A percentile compares a stretch with the other conserved stretches of the same genome.
Evolutionary conservation across 2,329 filamentous ascomycete species (phyloP).

Genomic region (Sarocladium kiliense): DNA sequence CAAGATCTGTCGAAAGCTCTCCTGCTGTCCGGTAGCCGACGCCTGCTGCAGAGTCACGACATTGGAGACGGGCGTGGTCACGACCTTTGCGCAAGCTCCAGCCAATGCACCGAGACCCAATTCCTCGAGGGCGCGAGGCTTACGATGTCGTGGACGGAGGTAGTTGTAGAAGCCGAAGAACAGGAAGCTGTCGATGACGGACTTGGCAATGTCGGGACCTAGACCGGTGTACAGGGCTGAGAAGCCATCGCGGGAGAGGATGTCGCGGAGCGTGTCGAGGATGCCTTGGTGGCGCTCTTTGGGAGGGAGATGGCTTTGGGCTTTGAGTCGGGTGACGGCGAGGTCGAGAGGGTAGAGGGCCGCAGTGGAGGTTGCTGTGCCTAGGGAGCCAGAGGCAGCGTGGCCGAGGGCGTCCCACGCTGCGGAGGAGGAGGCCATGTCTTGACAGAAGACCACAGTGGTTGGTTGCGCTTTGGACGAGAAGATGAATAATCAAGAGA

Average conservation of each 20-base stretch:
- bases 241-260: constrained; percentile 62
- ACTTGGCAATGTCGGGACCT: constrained; percentile 59
- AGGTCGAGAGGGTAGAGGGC: constrained; percentile 77
- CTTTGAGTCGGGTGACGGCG: constrained; percentile 76
- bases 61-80: constrained; percentile 77
- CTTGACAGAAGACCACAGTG: background rate
- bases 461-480: too few species aligned
- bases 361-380: constrained; percentile 74
- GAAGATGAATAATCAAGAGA: too few species aligned
- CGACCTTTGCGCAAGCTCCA: constrained; percentile 67
- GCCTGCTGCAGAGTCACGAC: constrained; percentile 81
- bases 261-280: constrained; percentile 63
- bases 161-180: constrained; percentile 79
- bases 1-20: constrained; percentile 52
- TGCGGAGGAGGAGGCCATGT: constrained; percentile 24
- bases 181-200: constrained; percentile 70
- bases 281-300: constrained; percentile 52
- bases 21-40: constrained; percentile 33
- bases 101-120: constrained; percentile 68
- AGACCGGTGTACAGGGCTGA: constrained; percentile 65
- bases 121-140: constrained; percentile 63
- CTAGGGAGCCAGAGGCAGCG: constrained; percentile 72
- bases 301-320: constrained; percentile 42
- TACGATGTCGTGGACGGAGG: constrained; percentile 30
- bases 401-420: constrained; percentile 72